Evolutionary conservation across 2,329 filamentous ascomycete species (phyloP), one percentile per base, ranked within the genome.

Genomic region (Penicillium oxalicum): DNA sequence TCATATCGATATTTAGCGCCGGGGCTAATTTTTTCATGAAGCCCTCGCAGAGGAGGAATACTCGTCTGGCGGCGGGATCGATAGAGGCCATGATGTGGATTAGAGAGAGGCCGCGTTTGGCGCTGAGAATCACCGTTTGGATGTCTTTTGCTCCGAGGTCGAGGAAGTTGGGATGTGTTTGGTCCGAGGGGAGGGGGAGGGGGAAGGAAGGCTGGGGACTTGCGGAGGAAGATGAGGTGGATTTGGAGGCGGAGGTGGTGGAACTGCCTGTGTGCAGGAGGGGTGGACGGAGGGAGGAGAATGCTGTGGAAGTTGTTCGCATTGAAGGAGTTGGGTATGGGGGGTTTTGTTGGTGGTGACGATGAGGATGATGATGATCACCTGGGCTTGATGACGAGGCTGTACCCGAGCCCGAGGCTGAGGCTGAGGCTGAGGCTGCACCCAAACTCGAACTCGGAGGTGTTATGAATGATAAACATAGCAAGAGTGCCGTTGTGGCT

Each of bases 81-180:
- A 64, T 58, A 9, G 45, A 29, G 5, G 61, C 62, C 48, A 72
- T 61, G 2, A 60, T 49, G 48, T 68, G 58, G 0, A 74, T 60
- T 70, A 70, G 73, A 24, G 48, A 49, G 5, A 72, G 51, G 2
- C 65, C 68, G 44, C 73, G 73, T 48, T 63, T 69, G 9, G 62
- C 54, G 9, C 61, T 52, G 0, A 42, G 39, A 8, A 71, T 40
- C 3, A 67, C 63, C 11, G 53, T 55, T 4, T 37, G 12, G 5
- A 59, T 32, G 40, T 61, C 57, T 5, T 55, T 58, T 25, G 63
- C 56, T 27, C 61, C 48, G 1, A 65, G 52, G 45, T 27, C 46
- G 5, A n/a, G 35, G 27, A 12, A 18, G 18, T 35, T 35, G 5
- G 29, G 7, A 1, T 26, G 12, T 8, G 32, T 7, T 32, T 32